Evolutionary conservation across 1,284 basidiomycete species (phyloP).

Genomic region (Ceratobasidium sp.): DNA sequence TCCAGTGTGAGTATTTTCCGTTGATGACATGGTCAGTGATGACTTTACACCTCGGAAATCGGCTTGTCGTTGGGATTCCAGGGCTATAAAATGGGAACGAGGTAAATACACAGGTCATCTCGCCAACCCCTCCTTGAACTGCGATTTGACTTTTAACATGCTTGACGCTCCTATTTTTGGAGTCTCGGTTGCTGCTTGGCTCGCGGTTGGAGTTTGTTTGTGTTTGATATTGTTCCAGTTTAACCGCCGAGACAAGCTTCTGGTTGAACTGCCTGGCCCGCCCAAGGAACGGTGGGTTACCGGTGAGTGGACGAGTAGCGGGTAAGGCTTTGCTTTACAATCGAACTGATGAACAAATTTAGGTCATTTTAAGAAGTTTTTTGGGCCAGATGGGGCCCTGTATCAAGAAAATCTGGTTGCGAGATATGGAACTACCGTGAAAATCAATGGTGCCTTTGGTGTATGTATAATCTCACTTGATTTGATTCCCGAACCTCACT

Average conservation of each 20-base stretch:
- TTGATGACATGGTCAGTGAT: not conserved
- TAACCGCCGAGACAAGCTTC: not conserved
- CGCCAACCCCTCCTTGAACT: not conserved
- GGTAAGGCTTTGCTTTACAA: not conserved
- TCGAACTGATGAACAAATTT: not conserved
- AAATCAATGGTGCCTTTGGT: constrained; percentile 61
- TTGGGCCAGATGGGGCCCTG: not conserved
- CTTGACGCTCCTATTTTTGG: not conserved
- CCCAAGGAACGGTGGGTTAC: not conserved
- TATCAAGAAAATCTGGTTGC: constrained; percentile 56
- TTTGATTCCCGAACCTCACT: not conserved
- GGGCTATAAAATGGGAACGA: not conserved
- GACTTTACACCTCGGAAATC: not conserved
- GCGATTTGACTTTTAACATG: not conserved
- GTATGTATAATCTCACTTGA: constrained; percentile 50
- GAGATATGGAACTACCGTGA: constrained; percentile 59
- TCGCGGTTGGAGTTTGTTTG: not conserved
- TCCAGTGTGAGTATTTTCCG: not conserved
- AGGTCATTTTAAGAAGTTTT: constrained; percentile 25
- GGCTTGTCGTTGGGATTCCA: not conserved
- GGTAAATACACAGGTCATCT: not conserved
- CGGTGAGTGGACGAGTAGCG: not conserved
- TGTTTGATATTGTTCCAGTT: not conserved
- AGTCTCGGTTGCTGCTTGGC: constrained; percentile 12
- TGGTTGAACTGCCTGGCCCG: constrained; percentile 15